Percentiles rank a stretch among this genome's conserved stretches.
These are phyloP conservation scores for Exophiala viscosa DNA, from an alignment of 2,329 filamentous ascomycete genomes.

Conservation along the genomic window DNA sequence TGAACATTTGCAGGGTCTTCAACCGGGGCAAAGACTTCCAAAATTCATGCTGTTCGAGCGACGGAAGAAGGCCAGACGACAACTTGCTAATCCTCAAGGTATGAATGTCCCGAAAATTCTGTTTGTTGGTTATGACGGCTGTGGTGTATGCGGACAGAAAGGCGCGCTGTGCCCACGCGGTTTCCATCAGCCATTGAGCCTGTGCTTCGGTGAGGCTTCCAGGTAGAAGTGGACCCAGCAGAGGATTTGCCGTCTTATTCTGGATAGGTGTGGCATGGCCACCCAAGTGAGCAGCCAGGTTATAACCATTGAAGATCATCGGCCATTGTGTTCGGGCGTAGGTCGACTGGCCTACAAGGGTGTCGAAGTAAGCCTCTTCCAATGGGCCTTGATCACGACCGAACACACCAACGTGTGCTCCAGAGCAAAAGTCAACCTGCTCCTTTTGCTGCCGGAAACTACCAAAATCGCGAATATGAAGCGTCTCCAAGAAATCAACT, in stretches of 20 bases:
- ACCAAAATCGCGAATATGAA: conserved; percentile 20
- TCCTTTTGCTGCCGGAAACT: conserved; percentile 17
- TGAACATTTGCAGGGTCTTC: conserved; percentile 53
- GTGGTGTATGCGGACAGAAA: conserved; percentile 66
- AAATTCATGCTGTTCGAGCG: conserved; percentile 56
- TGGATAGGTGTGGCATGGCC: conserved; percentile 25
- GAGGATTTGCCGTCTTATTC: conserved; percentile 22
- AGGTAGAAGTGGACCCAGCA: conserved; percentile 47
- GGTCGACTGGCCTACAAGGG: neutral
- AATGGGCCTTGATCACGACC: neutral
- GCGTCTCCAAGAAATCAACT: conserved; percentile 8
- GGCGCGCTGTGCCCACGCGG: conserved; percentile 65
- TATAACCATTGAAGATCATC: conserved; percentile 28
- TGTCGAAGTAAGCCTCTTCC: neutral
- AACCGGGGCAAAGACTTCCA: conserved; percentile 59
- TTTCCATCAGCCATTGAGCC: conserved; percentile 65
- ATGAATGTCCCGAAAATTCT: conserved; percentile 53
- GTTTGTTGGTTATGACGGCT: conserved; percentile 58
- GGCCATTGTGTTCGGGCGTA: conserved; percentile 24
- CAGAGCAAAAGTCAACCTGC: conserved; percentile 17
- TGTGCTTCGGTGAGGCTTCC: conserved; percentile 58
- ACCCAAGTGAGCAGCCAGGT: conserved; percentile 31
- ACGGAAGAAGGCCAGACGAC: conserved; percentile 57
- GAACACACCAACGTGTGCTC: conserved; percentile 16
- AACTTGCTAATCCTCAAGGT: conserved; percentile 62